Evolutionary conservation across 106 monocot species (phyloP).

Genomic region (Iris macrosiphon): DNA sequence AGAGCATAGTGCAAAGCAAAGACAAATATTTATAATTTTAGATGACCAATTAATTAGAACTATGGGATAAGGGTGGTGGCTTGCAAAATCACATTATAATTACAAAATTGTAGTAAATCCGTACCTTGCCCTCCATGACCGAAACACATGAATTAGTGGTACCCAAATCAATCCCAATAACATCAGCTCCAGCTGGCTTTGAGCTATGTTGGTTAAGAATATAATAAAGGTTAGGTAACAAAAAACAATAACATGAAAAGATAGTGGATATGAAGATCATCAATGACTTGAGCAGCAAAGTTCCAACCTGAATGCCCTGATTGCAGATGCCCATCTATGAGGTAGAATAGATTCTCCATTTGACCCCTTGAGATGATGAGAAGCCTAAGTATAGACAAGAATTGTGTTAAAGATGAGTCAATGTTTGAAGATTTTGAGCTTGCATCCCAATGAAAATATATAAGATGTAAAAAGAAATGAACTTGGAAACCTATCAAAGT

Average conservation of each 20-base stretch:
- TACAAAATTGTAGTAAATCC: too few relatives aligned
- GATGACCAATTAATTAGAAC: too few relatives aligned
- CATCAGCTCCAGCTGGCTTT: conserved; percentile 45
- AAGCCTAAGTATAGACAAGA: conserved; percentile 28
- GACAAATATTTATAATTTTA: too few relatives aligned
- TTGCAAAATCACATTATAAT: too few relatives aligned
- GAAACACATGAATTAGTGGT: conserved; percentile 87
- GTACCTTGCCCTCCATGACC: conserved; percentile 86
- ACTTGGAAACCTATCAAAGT: too few relatives aligned
- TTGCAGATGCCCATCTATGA: conserved; percentile 28
- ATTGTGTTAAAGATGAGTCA: neutral
- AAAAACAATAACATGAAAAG: neutral
- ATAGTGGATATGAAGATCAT: neutral
- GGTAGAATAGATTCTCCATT: conserved; percentile 14
- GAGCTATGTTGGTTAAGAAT: conserved; percentile 31
- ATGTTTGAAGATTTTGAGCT: too few relatives aligned
- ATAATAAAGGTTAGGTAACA: too few relatives aligned
- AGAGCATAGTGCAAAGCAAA: too few relatives aligned
- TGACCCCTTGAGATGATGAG: conserved; percentile 13
- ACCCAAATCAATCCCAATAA: conserved; percentile 75
- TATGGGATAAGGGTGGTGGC: too few relatives aligned
- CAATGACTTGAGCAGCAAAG: neutral
- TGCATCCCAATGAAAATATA: too few relatives aligned
- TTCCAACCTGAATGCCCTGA: conserved; percentile 60
- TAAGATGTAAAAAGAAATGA: too few relatives aligned